These are phyloP conservation scores for Yamadazyma triangularis DNA, from an alignment of 1,139 yeast species.

Conservation along the genomic window DNA sequence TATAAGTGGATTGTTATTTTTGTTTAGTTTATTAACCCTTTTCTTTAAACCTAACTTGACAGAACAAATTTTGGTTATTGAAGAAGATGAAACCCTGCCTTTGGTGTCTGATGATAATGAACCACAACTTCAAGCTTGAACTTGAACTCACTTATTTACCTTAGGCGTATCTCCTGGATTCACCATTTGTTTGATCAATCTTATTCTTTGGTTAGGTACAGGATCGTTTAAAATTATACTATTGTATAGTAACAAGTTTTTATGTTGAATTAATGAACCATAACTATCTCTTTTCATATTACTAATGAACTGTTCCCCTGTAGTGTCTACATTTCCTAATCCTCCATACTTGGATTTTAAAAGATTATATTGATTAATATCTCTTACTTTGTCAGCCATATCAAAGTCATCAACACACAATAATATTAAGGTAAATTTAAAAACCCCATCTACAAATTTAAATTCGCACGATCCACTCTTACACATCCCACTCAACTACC, in stretches of 20 bases:
- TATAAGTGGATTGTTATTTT: conserved; percentile 52
- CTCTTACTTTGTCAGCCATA: conserved; percentile 72
- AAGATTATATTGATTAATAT: conserved; percentile 56
- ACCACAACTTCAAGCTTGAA: too few relatives aligned
- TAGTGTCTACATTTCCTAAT: conserved; percentile 66
- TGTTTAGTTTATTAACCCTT: conserved; percentile 44
- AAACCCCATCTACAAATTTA: too few relatives aligned
- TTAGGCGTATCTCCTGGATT: too few relatives aligned
- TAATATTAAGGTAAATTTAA: too few relatives aligned
- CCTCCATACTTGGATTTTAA: conserved; percentile 65
- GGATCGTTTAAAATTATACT: conserved; percentile 61
- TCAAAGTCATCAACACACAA: too few relatives aligned
- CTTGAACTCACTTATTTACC: background rate
- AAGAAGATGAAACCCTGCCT: conserved; percentile 6
- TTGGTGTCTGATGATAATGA: background rate
- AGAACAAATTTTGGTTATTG: conserved; percentile 11
- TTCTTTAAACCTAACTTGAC: conserved; percentile 17
- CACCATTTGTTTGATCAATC: conserved; percentile 59
- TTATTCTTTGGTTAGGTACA: conserved; percentile 41
- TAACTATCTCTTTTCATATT: conserved; percentile 74
- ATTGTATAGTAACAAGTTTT: conserved; percentile 58
- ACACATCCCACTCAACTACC: too few relatives aligned
- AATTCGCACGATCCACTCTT: too few relatives aligned
- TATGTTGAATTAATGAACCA: conserved; percentile 67
- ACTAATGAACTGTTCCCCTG: conserved; percentile 38